Evolutionary conservation across 2,329 filamentous ascomycete species (phyloP), one percentile per base, ranked within the genome.

Genomic region (Pestalotiopsis sp.): DNA sequence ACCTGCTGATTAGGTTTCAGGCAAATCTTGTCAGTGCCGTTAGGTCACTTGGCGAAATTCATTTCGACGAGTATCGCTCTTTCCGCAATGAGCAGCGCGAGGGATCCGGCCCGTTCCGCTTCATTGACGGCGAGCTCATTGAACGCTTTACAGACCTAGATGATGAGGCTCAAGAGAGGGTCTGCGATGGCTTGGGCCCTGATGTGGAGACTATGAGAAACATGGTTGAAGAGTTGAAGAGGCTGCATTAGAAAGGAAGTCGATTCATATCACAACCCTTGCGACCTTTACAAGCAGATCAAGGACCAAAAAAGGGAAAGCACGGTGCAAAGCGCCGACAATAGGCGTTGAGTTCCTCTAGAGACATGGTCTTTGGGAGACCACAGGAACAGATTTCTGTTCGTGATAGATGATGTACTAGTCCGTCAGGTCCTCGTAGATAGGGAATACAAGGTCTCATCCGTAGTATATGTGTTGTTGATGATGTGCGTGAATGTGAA

Each of bases 101-200:
- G 69, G 88, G 89, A 0, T 90, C 92, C 0, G 93, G 92, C 52
- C 95, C 96, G 0, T 93, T 90, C 76, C 87, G 95, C 1, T 98
- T 98, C 75, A 88, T 99, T 13, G 96, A 99, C 76, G 96, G 95
- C 69, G 95, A 98, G 78, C 84, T 98, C 74, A 85, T 99, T 13
- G 95, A 98, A 81, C 81, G 89, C 65, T 98, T 98, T 76, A 79
- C 98, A 72, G 91, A 94, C 71, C 83, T 93, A 71, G 84, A 87
- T 60, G 89, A 91, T 67, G 82, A 83, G 49, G 81, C 81, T 55
- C 89, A 91, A 79, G 82, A 81, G 72, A 78, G 81, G 67, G 82
- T 87, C 64, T 89, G 83, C 68, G 78, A 84, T 78, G 90, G 83
- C 63, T 85, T 86, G 72, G 91, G 83, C 67, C 90, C 83, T 71